A percentile compares a stretch with the other conserved stretches of the same genome.
Conservation (phyloP, 2,329 filamentous ascomycete species). For the Ophiostoma sp. region DNA sequence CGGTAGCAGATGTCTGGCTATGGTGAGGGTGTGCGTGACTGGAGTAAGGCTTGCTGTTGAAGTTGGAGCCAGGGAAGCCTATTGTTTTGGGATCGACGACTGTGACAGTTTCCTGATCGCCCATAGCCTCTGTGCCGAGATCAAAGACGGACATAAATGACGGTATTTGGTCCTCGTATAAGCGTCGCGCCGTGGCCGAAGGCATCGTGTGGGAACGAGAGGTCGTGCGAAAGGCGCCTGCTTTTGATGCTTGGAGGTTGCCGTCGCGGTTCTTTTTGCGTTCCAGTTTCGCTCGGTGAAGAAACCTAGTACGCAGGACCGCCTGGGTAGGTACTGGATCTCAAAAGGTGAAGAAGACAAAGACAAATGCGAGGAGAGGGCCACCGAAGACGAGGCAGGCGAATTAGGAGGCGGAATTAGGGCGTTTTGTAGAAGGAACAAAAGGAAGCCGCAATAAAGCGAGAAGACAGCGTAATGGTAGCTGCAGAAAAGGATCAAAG, state of each 20-base stretch:
- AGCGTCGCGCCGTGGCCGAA: constrained; percentile 54
- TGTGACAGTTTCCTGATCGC: constrained; percentile 49
- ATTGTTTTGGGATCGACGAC: constrained; percentile 51
- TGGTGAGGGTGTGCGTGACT: constrained; percentile 28
- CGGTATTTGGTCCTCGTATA: constrained; percentile 66
- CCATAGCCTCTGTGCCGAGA: constrained; percentile 53
- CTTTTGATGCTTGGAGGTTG: not conserved
- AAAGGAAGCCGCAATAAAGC: constrained; percentile 8
- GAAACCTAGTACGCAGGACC: constrained; percentile 16
- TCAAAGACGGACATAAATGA: constrained; percentile 73
- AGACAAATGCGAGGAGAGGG: not conserved
- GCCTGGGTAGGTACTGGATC: constrained; percentile 18
- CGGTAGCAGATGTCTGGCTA: constrained; percentile 25
- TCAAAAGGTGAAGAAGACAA: not conserved
- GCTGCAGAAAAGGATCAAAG: not conserved
- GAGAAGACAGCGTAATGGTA: not conserved
- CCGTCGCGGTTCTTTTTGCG: constrained; percentile 16
- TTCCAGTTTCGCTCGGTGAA: constrained; percentile 15
- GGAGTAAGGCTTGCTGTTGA: constrained; percentile 35
- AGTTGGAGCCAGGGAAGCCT: constrained; percentile 38
- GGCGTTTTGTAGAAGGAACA: not conserved
- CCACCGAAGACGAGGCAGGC: not conserved
- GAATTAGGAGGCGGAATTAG: not conserved
- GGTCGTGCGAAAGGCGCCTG: not conserved
- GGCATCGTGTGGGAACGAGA: constrained; percentile 46